Conservation (phyloP, 1,284 basidiomycete species). For the Boletus hoseneyae region DNA sequence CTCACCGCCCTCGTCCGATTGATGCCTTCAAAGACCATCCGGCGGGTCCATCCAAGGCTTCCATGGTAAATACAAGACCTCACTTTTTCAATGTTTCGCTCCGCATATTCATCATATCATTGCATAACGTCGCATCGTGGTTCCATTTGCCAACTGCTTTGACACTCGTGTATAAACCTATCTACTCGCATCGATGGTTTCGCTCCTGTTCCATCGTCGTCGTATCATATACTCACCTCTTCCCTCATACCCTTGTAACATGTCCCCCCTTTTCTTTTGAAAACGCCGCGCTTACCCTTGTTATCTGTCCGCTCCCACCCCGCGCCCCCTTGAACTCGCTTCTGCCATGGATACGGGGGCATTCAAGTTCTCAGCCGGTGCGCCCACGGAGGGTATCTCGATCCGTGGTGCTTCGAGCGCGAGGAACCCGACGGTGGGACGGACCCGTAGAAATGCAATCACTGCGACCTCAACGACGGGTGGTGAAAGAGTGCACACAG, state of each 20-base stretch:
- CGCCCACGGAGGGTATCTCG: conserved; percentile 29
- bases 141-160: conserved; percentile 12
- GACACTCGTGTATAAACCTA: conserved; percentile 16
- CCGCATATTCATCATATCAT: conserved; percentile 27
- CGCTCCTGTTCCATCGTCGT: conserved; percentile 11
- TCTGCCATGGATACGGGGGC: conserved; percentile 17
- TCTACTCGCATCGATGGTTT: conserved; percentile 17
- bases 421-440: conserved; percentile 41
- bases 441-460: conserved; percentile 55
- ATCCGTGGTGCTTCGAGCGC: conserved; percentile 32
- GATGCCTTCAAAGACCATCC: conserved; percentile 55
- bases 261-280: conserved; percentile 27
- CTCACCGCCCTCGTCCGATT: conserved; percentile 55
- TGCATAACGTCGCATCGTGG: conserved; percentile 21
- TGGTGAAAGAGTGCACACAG: conserved; percentile 15
- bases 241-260: conserved; percentile 22
- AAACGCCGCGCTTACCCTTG: conserved; percentile 42
- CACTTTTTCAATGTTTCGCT: conserved; percentile 25
- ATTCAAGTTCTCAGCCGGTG: conserved; percentile 30
- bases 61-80: conserved; percentile 62
- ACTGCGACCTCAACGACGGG: conserved; percentile 27
- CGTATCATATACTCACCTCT: conserved; percentile 9
- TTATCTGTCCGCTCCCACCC: conserved; percentile 30
- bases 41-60: conserved; percentile 43
- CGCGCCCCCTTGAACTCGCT: conserved; percentile 26